A percentile compares a stretch with the other conserved stretches of the same genome.
Evolutionary conservation across 345 rosid genomes (phyloP).

Genomic region (Populus euphratica): DNA sequence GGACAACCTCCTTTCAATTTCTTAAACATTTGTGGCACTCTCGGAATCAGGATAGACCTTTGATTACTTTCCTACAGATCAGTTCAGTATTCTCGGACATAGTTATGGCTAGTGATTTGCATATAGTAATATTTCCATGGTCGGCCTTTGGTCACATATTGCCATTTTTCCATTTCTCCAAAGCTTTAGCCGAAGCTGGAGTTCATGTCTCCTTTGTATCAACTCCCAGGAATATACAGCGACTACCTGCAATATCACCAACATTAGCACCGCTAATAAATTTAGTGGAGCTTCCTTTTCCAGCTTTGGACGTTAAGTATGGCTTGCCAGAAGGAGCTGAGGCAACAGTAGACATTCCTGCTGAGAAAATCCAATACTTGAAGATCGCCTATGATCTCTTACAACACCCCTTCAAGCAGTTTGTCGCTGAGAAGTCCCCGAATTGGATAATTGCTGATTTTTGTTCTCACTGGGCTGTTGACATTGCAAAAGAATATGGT

Average conservation of each 20-base stretch:
- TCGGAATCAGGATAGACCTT: too few relatives aligned
- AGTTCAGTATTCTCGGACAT: not conserved
- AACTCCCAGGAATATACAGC: slow-evolving; percentile 17
- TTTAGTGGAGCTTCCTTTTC: slow-evolving; percentile 20
- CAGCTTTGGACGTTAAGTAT: not conserved
- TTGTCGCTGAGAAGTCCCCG: not conserved
- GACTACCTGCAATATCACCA: slow-evolving; percentile 21
- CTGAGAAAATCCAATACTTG: slow-evolving; percentile 16
- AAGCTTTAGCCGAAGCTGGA: slow-evolving; percentile 13
- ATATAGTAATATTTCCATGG: slow-evolving; percentile 19
- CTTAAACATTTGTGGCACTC: too few relatives aligned
- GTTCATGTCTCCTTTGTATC: slow-evolving; percentile 15
- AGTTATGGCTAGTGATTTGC: not conserved
- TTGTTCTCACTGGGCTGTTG: not conserved
- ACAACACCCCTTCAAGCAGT: slow-evolving; percentile 15
- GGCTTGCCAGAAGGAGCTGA: slow-evolving; percentile 21
- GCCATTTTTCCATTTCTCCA: slow-evolving; percentile 13
- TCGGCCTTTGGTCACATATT: slow-evolving; percentile 20
- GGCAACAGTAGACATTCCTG: slow-evolving; percentile 32
- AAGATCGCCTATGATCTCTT: slow-evolving; percentile 30
- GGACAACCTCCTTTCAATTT: too few relatives aligned
- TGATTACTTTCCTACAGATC: too few relatives aligned
- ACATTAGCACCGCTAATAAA: not conserved
- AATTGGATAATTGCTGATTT: slow-evolving; percentile 3
- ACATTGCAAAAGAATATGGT: not conserved